Conservation (phyloP, 768 basidiomycete genomes). For the Leccinum arenicola region DNA sequence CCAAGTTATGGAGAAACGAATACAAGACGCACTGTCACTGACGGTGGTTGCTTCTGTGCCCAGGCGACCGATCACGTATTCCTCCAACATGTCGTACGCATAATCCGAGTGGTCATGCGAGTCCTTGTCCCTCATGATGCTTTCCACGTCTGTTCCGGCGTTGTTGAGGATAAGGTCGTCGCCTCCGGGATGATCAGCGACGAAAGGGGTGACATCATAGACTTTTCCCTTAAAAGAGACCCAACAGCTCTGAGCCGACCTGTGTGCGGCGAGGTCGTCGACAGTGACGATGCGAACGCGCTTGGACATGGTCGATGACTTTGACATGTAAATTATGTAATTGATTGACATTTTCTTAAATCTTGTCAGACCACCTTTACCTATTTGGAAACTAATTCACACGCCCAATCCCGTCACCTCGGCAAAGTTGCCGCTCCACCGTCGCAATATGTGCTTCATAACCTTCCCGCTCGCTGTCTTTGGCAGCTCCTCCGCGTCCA, state of each 20-base stretch:
- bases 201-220: conserved; percentile 84
- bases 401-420: conserved; percentile 43
- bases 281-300: conserved; percentile 70
- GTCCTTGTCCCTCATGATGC: conserved; percentile 72
- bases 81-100: conserved; percentile 89
- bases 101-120: conserved; percentile 90
- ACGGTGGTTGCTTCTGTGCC: conserved; percentile 74
- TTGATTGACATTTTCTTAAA: not conserved
- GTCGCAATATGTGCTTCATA: conserved; percentile 73
- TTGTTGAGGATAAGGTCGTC: conserved; percentile 84
- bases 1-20: not conserved
- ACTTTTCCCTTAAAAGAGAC: conserved; percentile 77
- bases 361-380: conserved; percentile 1
- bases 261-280: conserved; percentile 72
- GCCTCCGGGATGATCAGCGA: conserved; percentile 90
- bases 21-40: conserved; percentile 62
- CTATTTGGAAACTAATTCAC: conserved; percentile 4
- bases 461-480: conserved; percentile 89
- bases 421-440: conserved; percentile 62
- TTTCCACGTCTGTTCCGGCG: conserved; percentile 82
- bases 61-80: conserved; percentile 81
- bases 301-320: conserved; percentile 53
- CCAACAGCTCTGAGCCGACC: conserved; percentile 68
- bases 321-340: not conserved
- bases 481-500: conserved; percentile 55